phyloP scores from a whole-genome alignment of 805 yeast species.

The Naumovozyma baii region DNA sequence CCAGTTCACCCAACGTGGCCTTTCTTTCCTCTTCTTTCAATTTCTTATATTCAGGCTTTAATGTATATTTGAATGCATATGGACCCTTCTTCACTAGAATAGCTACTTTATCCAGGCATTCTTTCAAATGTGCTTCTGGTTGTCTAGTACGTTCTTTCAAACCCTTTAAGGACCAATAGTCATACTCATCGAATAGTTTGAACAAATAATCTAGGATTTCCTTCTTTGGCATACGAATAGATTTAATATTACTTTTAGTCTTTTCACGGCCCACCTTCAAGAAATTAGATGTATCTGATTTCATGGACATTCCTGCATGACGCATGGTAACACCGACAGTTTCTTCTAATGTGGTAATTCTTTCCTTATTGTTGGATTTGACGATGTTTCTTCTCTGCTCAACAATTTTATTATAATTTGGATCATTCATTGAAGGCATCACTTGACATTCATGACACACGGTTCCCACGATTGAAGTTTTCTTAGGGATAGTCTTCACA shows the following conservation, averaged over 20 bases:
- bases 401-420: conserved; percentile 57
- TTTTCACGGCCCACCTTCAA: conserved; percentile 44
- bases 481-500: conserved; percentile 80
- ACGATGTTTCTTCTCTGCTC: conserved; percentile 43
- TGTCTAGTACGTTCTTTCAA: conserved; percentile 88
- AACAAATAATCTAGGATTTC: conserved; percentile 83
- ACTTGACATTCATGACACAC: conserved; percentile 88
- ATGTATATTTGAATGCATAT: conserved; percentile 81
- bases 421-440: conserved; percentile 66
- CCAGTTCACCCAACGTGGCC: conserved; percentile 48
- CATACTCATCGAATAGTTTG: conserved; percentile 85
- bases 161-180: conserved; percentile 94
- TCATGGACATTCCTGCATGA: conserved; percentile 75
- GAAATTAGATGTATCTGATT: conserved; percentile 62
- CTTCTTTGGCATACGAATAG: conserved; percentile 87
- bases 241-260: conserved; percentile 45
- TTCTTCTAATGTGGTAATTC: conserved; percentile 60
- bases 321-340: conserved; percentile 83
- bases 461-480: conserved; percentile 77
- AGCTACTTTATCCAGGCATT: conserved; percentile 84
- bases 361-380: conserved; percentile 44
- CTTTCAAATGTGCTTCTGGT: conserved; percentile 88
- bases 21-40: conserved; percentile 69
- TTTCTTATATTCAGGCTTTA: conserved; percentile 82
- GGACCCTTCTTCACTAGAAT: conserved; percentile 89